These are phyloP conservation scores for Diaporthe ilicicola DNA, from an alignment of 2,329 filamentous ascomycete species.

Conservation along the genomic window DNA sequence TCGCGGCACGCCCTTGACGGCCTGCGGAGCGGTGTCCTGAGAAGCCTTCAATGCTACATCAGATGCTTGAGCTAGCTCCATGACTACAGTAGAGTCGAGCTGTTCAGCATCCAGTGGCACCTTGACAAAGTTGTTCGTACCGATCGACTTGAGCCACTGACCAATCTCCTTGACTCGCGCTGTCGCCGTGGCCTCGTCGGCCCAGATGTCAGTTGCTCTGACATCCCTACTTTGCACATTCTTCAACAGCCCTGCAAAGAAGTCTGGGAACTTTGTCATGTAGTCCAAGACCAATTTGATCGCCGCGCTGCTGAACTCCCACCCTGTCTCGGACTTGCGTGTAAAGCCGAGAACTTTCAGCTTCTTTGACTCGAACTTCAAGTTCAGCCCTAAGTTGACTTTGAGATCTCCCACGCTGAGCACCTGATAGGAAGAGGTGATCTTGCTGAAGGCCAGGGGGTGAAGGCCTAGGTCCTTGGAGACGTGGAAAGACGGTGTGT, in stretches of 20 bases:
- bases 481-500: constrained; percentile 88
- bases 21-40: constrained; percentile 37
- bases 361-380: constrained; percentile 97
- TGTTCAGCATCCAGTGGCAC: constrained; percentile 98
- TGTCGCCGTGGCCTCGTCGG: constrained; percentile 73
- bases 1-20: constrained; percentile 79
- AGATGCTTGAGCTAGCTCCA: constrained; percentile 78
- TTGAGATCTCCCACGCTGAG: constrained; percentile 79
- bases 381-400: constrained; percentile 90
- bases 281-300: constrained; percentile 84
- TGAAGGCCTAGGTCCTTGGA: constrained; percentile 84
- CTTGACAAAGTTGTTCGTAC: constrained; percentile 90
- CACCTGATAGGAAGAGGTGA: constrained; percentile 93
- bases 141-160: constrained; percentile 89
- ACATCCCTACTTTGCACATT: constrained; percentile 89
- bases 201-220: constrained; percentile 86
- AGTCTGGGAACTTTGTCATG: constrained; percentile 94
- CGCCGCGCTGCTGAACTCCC: constrained; percentile 93
- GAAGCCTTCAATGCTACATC: constrained; percentile 61
- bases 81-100: constrained; percentile 89
- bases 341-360: constrained; percentile 96
- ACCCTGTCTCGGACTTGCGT: constrained; percentile 83
- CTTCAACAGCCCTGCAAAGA: constrained; percentile 86
- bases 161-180: constrained; percentile 91
- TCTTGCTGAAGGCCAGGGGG: constrained; percentile 89